phyloP scores from a whole-genome alignment of 2,329 filamentous ascomycete genomes.

The Herpotrichia juniperi region DNA sequence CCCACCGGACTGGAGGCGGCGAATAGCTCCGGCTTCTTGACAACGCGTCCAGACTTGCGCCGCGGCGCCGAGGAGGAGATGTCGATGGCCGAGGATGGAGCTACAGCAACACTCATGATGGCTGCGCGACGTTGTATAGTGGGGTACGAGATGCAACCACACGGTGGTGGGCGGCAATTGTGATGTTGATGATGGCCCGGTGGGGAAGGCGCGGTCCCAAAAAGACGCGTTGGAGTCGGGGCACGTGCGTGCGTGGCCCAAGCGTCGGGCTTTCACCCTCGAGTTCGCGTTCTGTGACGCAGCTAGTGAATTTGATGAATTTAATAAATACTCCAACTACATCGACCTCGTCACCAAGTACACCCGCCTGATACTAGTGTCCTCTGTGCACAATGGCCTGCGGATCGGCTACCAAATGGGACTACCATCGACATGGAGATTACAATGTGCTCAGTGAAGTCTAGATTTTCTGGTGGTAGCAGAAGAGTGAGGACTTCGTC shows the following conservation, averaged over 20 bases:
- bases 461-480: too few species aligned
- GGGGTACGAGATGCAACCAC: not conserved
- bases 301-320: too few species aligned
- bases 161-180: slow-evolving; percentile 2
- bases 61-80: slow-evolving; percentile 37
- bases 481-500: too few species aligned
- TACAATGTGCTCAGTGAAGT: too few species aligned
- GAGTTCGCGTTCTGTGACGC: too few species aligned
- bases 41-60: slow-evolving; percentile 50
- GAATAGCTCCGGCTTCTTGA: slow-evolving; percentile 43
- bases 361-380: too few species aligned
- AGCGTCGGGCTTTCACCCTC: not conserved
- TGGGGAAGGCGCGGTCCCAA: not conserved
- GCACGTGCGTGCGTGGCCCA: not conserved
- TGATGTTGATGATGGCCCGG: not conserved
- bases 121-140: slow-evolving; percentile 17
- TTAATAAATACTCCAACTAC: too few species aligned
- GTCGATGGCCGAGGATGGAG: slow-evolving; percentile 29
- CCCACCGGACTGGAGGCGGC: slow-evolving; percentile 34
- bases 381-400: too few species aligned
- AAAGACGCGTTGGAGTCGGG: slow-evolving; percentile 1
- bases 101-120: slow-evolving; percentile 39
- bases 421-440: too few species aligned
- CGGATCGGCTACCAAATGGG: too few species aligned
- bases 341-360: too few species aligned